A percentile compares a stretch with the other conserved stretches of the same genome.
Conservation (phyloP, 2,329 filamentous ascomycete genomes). For the Bimuria novae-zelandiae region DNA sequence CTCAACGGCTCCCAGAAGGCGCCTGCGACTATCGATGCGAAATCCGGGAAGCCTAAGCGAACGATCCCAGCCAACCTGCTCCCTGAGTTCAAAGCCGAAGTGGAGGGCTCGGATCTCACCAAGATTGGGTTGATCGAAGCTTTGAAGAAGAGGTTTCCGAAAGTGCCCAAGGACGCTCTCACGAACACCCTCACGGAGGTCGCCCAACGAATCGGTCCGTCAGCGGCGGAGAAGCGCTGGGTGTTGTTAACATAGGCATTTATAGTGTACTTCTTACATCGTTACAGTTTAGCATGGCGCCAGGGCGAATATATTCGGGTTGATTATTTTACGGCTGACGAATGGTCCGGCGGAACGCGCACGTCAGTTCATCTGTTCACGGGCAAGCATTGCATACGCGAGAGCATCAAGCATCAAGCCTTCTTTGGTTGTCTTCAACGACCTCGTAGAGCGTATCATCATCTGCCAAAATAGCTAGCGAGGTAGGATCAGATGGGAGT, state of each 20-base stretch:
- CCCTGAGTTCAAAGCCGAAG: slow-evolving; percentile 68
- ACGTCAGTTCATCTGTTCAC: background rate
- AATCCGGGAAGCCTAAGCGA: slow-evolving; percentile 47
- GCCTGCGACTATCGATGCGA: slow-evolving; percentile 26
- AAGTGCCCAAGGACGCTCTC: slow-evolving; percentile 70
- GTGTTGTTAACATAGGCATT: slow-evolving; percentile 34
- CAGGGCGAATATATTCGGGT: background rate
- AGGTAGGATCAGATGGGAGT: background rate
- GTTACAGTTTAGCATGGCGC: slow-evolving; percentile 3
- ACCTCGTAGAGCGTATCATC: slow-evolving; percentile 2
- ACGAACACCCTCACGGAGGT: slow-evolving; percentile 70
- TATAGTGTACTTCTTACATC: background rate
- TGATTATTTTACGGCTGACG: background rate
- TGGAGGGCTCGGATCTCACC: slow-evolving; percentile 72
- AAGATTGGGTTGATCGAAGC: slow-evolving; percentile 77
- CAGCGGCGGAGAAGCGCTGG: slow-evolving; percentile 69
- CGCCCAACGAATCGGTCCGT: slow-evolving; percentile 66
- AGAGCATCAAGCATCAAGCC: background rate
- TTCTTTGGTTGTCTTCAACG: too few species aligned
- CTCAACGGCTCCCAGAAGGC: slow-evolving; percentile 26
- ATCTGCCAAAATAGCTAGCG: background rate
- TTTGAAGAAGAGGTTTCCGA: slow-evolving; percentile 75
- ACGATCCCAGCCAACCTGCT: slow-evolving; percentile 65
- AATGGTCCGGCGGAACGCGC: background rate
- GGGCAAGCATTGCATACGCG: background rate